Evolutionary conservation across 2,329 filamentous ascomycete genomes (phyloP).

Genomic region (Byssothecium circinans): DNA sequence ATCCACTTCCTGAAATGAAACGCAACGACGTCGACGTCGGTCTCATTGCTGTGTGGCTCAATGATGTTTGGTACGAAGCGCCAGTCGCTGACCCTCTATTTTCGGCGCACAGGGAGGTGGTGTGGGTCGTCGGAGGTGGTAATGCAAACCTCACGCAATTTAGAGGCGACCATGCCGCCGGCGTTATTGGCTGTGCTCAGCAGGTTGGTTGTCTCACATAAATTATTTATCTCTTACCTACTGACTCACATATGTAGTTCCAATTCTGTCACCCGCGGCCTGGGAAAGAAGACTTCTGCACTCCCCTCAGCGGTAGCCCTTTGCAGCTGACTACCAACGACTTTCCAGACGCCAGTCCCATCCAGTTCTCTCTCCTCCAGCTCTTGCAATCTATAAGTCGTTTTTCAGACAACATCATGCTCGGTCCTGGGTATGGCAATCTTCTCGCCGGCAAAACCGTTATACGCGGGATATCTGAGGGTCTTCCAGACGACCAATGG

Average conservation of each 20-base stretch:
- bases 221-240: neutral
- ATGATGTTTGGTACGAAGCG: conserved; percentile 1
- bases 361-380: conserved; percentile 11
- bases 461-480: neutral
- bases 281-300: neutral
- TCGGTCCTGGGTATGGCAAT: neutral
- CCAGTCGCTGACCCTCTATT: conserved; percentile 8
- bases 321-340: conserved; percentile 1
- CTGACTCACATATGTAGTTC: neutral
- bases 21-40: conserved; percentile 6
- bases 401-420: neutral
- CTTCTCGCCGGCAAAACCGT: conserved; percentile 9
- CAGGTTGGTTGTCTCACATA: neutral
- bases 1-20: conserved; percentile 4
- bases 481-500: conserved; percentile 22
- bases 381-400: conserved; percentile 1
- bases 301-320: neutral
- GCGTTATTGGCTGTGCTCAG: conserved; percentile 3
- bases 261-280: conserved; percentile 2
- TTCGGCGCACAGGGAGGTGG: conserved; percentile 3
- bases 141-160: neutral
- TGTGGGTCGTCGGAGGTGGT: too few relatives aligned
- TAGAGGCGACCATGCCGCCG: conserved; percentile 3
- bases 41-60: neutral
- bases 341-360: conserved; percentile 15